Base-by-base conservation (phyloP, 768 basidiomycete genomes). In the Suillus americanus region DNA sequence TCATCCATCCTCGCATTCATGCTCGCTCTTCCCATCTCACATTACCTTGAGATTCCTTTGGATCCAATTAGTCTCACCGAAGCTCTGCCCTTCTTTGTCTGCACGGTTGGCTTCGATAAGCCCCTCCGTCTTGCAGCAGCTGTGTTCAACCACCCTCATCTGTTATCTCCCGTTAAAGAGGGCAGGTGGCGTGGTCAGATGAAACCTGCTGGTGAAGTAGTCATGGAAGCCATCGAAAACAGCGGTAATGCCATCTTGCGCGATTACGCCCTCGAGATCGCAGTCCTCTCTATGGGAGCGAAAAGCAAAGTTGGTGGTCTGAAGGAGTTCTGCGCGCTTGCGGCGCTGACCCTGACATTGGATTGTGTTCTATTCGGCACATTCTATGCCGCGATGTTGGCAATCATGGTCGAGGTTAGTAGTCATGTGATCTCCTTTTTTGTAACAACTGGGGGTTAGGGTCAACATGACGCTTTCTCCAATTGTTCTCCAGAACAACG, bases 91-190 rank as follows among this genome's bases (percentile, higher is more conserved):
- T 99, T 99, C 88, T 82, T 99, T 56, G 96, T 99, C 41, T 97
- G 97, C 76, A 97, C 95, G 2, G 89, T 99, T 65, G 97, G 97
- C 8, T 99, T 99, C 75, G 97, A 99, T 79, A 99, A 99, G 75
- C 97, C 96, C 0, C 88, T 97, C 54, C 86, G 93, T 8, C 88
- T 99, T 30, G 96, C 95, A 3, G 85, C 89, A 14, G 90, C 95
- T 2, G 92, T 99, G 18, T 94, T 98, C 78, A 84, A 86, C 35
- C 92, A 95, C 69, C 92, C 91, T 2, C 85, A 91, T 56, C 77
- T 88, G 33, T 70, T 71, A n/a, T 68, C 71, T 41, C 78, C 82
- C 23, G 75, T 75, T 56, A 74, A 57, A 74, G 80, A 60, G 74
- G 83, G 64, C 33, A 74, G 78, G 25, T 79, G 79, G 66, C 68